A percentile compares a stretch with the other conserved stretches of the same genome.
These are phyloP conservation scores for Eustoma russellianum DNA, from an alignment of 257 asterid genomes.

Conservation along the genomic window DNA sequence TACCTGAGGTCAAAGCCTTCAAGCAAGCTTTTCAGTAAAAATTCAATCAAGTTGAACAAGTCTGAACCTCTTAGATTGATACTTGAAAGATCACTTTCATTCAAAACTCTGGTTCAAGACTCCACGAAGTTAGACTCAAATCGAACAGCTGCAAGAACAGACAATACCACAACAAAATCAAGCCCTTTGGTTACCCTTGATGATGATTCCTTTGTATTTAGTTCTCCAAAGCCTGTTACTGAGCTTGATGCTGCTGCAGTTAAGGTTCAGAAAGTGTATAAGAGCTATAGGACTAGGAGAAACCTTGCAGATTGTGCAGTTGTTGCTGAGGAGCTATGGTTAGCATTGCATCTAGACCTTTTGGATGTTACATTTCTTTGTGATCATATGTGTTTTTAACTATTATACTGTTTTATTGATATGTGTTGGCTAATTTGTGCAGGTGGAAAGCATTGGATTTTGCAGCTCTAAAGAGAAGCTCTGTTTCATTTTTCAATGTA, in stretches of 20 bases:
- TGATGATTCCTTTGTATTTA: constrained; percentile 47
- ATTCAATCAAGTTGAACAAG: constrained; percentile 39
- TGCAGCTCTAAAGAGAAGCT: constrained; percentile 74
- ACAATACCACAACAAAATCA: neutral
- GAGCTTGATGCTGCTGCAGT: constrained; percentile 95
- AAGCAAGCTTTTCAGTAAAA: constrained; percentile 37
- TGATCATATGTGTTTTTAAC: neutral
- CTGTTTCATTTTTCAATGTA: constrained; percentile 67
- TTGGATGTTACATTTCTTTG: neutral
- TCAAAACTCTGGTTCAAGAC: constrained; percentile 50
- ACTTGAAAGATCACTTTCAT: constrained; percentile 52
- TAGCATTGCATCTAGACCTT: constrained; percentile 11
- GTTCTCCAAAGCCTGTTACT: constrained; percentile 57
- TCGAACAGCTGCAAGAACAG: constrained; percentile 3
- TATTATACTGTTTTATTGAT: constrained; percentile 11
- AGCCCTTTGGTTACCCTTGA: constrained; percentile 30
- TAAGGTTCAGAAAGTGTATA: constrained; percentile 81
- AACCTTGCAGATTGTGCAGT: constrained; percentile 97
- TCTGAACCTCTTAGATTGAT: constrained; percentile 57
- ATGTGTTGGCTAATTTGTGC: constrained; percentile 7
- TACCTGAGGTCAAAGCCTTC: constrained; percentile 17
- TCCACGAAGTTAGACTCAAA: constrained; percentile 16
- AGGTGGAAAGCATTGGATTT: constrained; percentile 98
- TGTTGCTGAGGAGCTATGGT: constrained; percentile 96
- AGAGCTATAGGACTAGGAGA: constrained; percentile 81